Conservation (phyloP, 768 basidiomycete genomes). For the Xanthoconium stramineum region DNA sequence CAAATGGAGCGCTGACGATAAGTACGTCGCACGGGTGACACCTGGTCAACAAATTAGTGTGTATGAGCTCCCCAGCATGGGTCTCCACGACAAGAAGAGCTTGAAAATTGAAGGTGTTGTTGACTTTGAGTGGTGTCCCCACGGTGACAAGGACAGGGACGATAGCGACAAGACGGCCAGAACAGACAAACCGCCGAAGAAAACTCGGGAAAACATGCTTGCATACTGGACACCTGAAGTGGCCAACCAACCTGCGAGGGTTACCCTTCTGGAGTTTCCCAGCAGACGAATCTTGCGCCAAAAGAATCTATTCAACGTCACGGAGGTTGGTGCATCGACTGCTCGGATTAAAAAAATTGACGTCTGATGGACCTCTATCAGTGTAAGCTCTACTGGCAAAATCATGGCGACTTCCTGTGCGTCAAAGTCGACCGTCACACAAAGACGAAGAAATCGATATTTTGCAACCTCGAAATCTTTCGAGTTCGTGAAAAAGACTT, state of each 20-base stretch:
- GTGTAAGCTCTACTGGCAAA: slow-evolving; percentile 99
- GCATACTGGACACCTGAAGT: slow-evolving; percentile 99
- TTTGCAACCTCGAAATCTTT: slow-evolving; percentile 98
- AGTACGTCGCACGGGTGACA: slow-evolving; percentile 86
- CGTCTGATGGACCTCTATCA: slow-evolving; percentile 31
- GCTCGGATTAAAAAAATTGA: not conserved
- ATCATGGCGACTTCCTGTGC: slow-evolving; percentile 96
- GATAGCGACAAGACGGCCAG: slow-evolving; percentile 47
- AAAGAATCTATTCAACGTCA: slow-evolving; percentile 97
- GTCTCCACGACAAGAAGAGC: slow-evolving; percentile 92
- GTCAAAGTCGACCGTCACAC: slow-evolving; percentile 99
- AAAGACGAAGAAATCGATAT: slow-evolving; percentile 97
- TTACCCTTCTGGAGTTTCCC: slow-evolving; percentile 90
- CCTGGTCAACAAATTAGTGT: slow-evolving; percentile 94
- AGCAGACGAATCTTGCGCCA: slow-evolving; percentile 78
- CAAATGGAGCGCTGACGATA: slow-evolving; percentile 98
- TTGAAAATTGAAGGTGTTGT: slow-evolving; percentile 96
- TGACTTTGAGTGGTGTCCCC: slow-evolving; percentile 98
- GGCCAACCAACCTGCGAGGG: slow-evolving; percentile 92
- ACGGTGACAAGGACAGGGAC: slow-evolving; percentile 84
- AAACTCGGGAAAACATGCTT: slow-evolving; percentile 84
- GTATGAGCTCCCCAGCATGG: slow-evolving; percentile 93
- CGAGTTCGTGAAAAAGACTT: slow-evolving; percentile 95
- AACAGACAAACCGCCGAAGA: slow-evolving; percentile 52
- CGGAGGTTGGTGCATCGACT: slow-evolving; percentile 63